A percentile compares a stretch with the other conserved stretches of the same genome.
phyloP scores from a whole-genome alignment of 1,284 basidiomycete genomes.

The Marasmius sp. region DNA sequence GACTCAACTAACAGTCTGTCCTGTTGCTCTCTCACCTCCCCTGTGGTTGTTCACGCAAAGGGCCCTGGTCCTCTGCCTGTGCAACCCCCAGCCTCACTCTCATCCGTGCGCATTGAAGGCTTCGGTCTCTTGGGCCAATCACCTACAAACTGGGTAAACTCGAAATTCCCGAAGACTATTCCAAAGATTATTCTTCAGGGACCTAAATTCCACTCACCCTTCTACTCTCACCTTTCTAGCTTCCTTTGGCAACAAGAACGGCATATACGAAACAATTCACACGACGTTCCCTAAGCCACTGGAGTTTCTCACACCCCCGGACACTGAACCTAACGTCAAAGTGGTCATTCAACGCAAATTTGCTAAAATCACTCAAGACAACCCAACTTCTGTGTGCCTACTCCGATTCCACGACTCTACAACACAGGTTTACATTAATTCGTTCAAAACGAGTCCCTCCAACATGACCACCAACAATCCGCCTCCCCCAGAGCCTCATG shows the following conservation, averaged over 20 bases:
- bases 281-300: background rate
- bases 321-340: background rate
- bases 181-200: no score
- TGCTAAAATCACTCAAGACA: background rate
- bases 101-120: background rate
- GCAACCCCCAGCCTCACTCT: background rate
- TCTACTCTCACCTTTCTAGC: background rate
- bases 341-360: background rate
- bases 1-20: background rate
- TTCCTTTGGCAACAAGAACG: background rate
- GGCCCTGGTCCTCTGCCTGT: background rate
- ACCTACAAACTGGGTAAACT: background rate
- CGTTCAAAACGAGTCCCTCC: background rate
- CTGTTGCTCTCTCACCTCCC: conserved; percentile 3
- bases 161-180: background rate
- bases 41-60: conserved; percentile 14
- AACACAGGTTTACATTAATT: background rate
- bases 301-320: background rate
- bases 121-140: background rate
- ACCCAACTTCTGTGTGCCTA: background rate
- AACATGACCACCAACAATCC: background rate
- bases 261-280: background rate
- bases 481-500: background rate
- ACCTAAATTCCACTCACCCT: background rate
- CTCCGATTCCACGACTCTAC: background rate